Evolutionary conservation across 192 early-diverging fungal genomes (phyloP), one percentile per base, ranked within the genome.

Genomic region (Coemansia sp.): DNA sequence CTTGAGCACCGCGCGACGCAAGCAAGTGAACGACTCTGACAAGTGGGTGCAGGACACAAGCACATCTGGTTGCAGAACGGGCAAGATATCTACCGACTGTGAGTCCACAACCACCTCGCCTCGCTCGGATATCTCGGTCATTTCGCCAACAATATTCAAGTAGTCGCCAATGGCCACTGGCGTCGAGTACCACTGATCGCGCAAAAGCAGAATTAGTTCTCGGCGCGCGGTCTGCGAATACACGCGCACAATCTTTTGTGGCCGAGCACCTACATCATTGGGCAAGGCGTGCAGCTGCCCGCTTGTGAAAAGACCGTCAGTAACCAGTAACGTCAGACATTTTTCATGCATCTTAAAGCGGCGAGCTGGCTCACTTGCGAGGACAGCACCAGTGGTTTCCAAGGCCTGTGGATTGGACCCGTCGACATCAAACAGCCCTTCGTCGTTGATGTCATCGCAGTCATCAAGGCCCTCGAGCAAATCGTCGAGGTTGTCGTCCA

Each of bases 61-160:
- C 2, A 59, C 57, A 63, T 97, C 95, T 2, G 95, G 95, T 40
- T 91, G 81, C 13, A 91, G 60, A 27, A 95, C 81, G 9, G 47
- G 58, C 21, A 87, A 69, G 27, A 79, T 68, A 3, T 86, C 46
- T 8, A 23, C 42, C 5, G 53, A 27, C 32, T 83, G 81, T 4
- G 52, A 54, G 53, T 89, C 83, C 23, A 89, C 78, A 9, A 90
- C 65, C 3, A 72, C 50, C 23, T 60, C 65, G 6, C 52, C 48
- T 7, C 30, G 15, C 6, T 21, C 35, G 13, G 15, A 18, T 14
- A 26, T 26, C 25, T 46, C 47, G 22, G 65, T 23, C 64, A 65
- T 58, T 5, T 53, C 47, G 0, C 58, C 50, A 8, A 78, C 75
- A 29, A 78, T 30, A 43, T 72, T 78, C 22, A 95, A 54, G 51